Conservation (phyloP, 208 protist species). For the Blastocrithidia nonstop region DNA sequence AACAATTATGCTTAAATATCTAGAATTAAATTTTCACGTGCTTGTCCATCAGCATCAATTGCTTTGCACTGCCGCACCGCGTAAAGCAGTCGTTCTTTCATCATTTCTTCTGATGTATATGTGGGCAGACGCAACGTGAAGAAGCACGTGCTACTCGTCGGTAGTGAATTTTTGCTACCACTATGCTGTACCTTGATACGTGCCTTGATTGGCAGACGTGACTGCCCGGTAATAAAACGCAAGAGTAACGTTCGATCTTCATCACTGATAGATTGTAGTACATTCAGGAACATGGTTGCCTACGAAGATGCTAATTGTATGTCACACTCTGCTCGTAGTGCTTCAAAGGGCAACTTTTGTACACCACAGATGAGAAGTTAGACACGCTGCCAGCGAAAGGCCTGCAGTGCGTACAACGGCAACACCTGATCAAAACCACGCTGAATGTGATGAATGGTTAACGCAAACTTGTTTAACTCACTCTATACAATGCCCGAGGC, state of each 20-base stretch:
- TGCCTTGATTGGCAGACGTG: slow-evolving; percentile 61
- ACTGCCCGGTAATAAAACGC: slow-evolving; percentile 81
- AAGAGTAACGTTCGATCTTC: slow-evolving; percentile 74
- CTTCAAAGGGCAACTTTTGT: slow-evolving; percentile 60
- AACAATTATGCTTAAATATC: slow-evolving; percentile 8
- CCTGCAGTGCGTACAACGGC: slow-evolving; percentile 66
- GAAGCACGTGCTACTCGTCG: slow-evolving; percentile 90
- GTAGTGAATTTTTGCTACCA: slow-evolving; percentile 59
- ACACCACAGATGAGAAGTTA: slow-evolving; percentile 67
- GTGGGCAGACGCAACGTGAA: slow-evolving; percentile 84
- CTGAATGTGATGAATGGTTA: slow-evolving; percentile 55
- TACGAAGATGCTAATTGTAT: slow-evolving; percentile 38
- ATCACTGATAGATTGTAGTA: slow-evolving; percentile 66
- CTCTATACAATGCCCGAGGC: slow-evolving; percentile 34
- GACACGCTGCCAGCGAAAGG: slow-evolving; percentile 77
- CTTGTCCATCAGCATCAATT: slow-evolving; percentile 87
- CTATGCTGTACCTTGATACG: slow-evolving; percentile 76
- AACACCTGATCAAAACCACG: slow-evolving; percentile 68
- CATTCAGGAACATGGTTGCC: slow-evolving; percentile 47
- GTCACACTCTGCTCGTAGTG: slow-evolving; percentile 55
- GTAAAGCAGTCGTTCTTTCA: slow-evolving; percentile 90
- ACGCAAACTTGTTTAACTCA: slow-evolving; percentile 50
- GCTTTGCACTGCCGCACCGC: slow-evolving; percentile 89
- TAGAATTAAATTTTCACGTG: slow-evolving; percentile 53
- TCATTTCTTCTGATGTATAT: slow-evolving; percentile 72